Evolutionary conservation across 116 monocot species (phyloP), one percentile per base, ranked within the genome.

Genomic region (Trichopus zeylanicus): DNA sequence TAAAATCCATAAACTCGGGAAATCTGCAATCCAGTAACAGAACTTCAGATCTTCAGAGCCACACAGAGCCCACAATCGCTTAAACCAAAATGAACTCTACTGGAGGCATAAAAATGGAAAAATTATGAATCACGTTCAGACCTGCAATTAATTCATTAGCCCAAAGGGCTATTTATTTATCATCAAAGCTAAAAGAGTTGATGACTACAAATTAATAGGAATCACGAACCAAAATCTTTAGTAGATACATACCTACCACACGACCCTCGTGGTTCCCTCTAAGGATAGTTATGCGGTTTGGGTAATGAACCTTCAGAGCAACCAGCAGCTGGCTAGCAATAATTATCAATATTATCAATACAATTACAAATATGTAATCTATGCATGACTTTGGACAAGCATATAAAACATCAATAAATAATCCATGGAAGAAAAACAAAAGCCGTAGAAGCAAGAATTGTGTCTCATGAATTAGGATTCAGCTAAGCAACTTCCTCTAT

Each of bases 1-100:
- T 95, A 95, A 63, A 95, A 95, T 53, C 90, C 95, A 90, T 89
- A 95, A 69, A 95, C 95, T 74, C 89, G 89, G 15, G 95, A 89
- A 49, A 95, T 89, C 95, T 95, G 90, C 72, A 79, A 66, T 29
- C 8, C 29, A 32, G 37, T 15, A 26, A 22, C 30, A 15, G 1
- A 5, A 31, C 10, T 35, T 35, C 23, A 55, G 34, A 15, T 46
- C 46, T 46, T 57, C 57, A 57, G 31, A 31, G 16, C 32, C 32
- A 33, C 4, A 4, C 4, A 33, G 6, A 46, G 46, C 18, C 15
- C 46, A 18, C 18, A 18, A 46, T 46, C 3, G 46, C 18, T 46
- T 46, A 33, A 33, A 33, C 46, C 9, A 11, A 16, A 46, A 15
- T 46, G 5, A 15, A 46, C 8, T 7, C 18, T 7, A 16, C 9